These are phyloP conservation scores for Mytilinidion resinicola DNA, from an alignment of 495 filamentous ascomycete species.

Conservation along the genomic window DNA sequence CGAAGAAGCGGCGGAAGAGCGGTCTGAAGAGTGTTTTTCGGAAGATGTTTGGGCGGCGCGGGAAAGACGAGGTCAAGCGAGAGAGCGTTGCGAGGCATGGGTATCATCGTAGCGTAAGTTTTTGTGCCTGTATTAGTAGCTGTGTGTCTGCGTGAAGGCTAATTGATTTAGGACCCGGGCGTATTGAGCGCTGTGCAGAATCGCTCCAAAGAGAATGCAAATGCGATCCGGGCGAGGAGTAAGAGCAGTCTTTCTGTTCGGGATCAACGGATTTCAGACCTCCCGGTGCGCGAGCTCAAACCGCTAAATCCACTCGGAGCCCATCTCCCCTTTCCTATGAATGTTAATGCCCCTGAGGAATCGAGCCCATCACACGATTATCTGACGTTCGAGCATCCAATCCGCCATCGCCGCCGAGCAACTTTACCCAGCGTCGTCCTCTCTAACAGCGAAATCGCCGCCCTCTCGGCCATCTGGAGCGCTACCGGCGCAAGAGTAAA, in stretches of 20 bases:
- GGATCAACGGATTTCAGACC: slow-evolving; percentile 14
- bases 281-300: slow-evolving; percentile 19
- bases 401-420: slow-evolving; percentile 16
- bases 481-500: not conserved
- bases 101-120: slow-evolving; percentile 25
- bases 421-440: slow-evolving; percentile 25
- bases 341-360: slow-evolving; percentile 31
- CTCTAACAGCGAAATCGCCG: slow-evolving; percentile 10
- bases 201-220: slow-evolving; percentile 1
- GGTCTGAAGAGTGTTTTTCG: slow-evolving; percentile 24
- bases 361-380: slow-evolving; percentile 23
- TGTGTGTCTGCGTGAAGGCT: not conserved
- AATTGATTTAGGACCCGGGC: slow-evolving; percentile 18
- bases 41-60: slow-evolving; percentile 26
- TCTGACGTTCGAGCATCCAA: slow-evolving; percentile 16
- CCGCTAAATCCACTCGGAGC: slow-evolving; percentile 25
- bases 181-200: slow-evolving; percentile 11
- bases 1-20: slow-evolving; percentile 26
- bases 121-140: not conserved
- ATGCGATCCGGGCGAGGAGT: not conserved
- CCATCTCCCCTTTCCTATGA: slow-evolving; percentile 33
- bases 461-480: slow-evolving; percentile 5
- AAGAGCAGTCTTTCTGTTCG: not conserved
- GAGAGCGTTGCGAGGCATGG: slow-evolving; percentile 8
- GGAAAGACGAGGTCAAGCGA: slow-evolving; percentile 12